Percentiles rank a stretch among this genome's conserved stretches.
Conservation (phyloP, 2,329 filamentous ascomycete species). For the Verticillium zaregamsianum region DNA sequence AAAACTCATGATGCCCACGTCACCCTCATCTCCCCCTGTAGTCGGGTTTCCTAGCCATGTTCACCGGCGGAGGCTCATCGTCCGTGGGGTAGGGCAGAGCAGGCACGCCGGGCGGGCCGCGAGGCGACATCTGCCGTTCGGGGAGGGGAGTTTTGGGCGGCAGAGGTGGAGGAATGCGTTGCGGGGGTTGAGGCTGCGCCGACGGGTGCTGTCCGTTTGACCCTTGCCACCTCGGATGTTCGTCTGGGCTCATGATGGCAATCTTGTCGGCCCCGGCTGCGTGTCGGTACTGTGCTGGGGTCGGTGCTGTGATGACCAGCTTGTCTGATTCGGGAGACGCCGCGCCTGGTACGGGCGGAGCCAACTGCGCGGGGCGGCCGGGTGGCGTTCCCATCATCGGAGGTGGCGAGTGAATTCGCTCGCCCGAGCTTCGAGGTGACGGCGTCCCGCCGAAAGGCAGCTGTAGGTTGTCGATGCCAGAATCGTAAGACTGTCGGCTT, state of each 20-base stretch:
- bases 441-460: constrained; percentile 23
- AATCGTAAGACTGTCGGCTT: constrained; percentile 54
- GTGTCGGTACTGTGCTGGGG: constrained; percentile 53
- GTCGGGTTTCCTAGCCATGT: constrained; percentile 81
- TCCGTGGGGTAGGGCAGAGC: constrained; percentile 73
- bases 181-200: constrained; percentile 24
- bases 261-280: constrained; percentile 65
- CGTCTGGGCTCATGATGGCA: constrained; percentile 56
- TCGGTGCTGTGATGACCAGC: constrained; percentile 52
- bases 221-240: constrained; percentile 42
- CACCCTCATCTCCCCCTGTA: constrained; percentile 45
- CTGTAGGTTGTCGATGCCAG: constrained; percentile 46
- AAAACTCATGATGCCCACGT: not conserved
- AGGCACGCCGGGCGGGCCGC: constrained; percentile 26
- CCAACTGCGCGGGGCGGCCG: constrained; percentile 19
- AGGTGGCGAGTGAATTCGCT: constrained; percentile 32
- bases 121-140: constrained; percentile 36
- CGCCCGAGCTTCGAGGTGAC: constrained; percentile 49
- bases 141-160: constrained; percentile 75
- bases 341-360: constrained; percentile 22
- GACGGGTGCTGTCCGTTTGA: constrained; percentile 7
- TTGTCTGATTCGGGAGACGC: constrained; percentile 44
- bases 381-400: constrained; percentile 20
- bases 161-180: constrained; percentile 56
- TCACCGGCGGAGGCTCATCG: constrained; percentile 77